Evolutionary conservation across 306 rosid genomes (phyloP).

Genomic region (Rosa persica): DNA sequence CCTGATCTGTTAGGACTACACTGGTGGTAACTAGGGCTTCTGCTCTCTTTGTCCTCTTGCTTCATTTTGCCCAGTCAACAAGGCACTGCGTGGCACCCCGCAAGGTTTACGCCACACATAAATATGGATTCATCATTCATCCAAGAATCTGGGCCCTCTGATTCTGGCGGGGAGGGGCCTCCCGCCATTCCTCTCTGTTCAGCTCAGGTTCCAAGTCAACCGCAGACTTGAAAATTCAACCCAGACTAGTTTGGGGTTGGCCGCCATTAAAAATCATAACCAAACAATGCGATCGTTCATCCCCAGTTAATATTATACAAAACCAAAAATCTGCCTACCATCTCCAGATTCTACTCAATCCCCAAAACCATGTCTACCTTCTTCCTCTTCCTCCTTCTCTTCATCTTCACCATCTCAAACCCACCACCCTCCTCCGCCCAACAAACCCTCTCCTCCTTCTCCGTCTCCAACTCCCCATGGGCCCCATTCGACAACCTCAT

Average conservation of each 20-base stretch:
- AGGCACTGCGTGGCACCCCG: background rate
- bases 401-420: slow-evolving; percentile 28
- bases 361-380: slow-evolving; percentile 25
- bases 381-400: slow-evolving; percentile 17
- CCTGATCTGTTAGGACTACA: no score
- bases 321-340: background rate
- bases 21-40: background rate
- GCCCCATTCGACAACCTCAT: slow-evolving; percentile 32
- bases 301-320: background rate
- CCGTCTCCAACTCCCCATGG: slow-evolving; percentile 55
- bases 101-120: background rate
- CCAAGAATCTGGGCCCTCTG: background rate
- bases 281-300: background rate
- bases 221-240: background rate
- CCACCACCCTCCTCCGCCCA: slow-evolving; percentile 43
- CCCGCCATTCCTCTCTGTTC: background rate
- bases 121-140: background rate
- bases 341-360: background rate
- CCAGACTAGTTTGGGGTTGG: background rate
- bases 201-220: background rate
- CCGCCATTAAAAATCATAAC: background rate
- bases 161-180: background rate
- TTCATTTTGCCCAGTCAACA: background rate
- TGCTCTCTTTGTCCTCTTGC: background rate
- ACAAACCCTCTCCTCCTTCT: slow-evolving; percentile 35